Base-by-base conservation (phyloP, 176 grass and related monocot genomes). In the Phyllostachys edulis region DNA sequence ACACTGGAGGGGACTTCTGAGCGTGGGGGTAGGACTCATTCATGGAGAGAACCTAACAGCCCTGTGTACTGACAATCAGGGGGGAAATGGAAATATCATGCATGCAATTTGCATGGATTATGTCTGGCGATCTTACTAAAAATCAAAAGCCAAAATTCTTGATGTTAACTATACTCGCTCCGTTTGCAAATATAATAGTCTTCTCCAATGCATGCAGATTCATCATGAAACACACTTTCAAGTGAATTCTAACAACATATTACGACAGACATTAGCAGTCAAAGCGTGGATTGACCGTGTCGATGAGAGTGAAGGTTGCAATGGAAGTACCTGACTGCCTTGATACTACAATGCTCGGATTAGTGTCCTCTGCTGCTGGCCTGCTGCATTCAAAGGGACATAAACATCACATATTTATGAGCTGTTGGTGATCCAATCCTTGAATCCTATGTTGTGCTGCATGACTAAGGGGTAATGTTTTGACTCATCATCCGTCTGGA, bases 401-500 rank as follows among this genome's bases (percentile, higher is more conserved):
- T 67, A 63, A 46, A 70, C 67, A 23, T 15, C 54, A 38, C 13
- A 75, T 77, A 52, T 63, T 76, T 44, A 62, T 80, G 82, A 63
- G 17, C 0, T 26, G 21, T 54, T 70, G 62, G 41, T 80, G 41
- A 66, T 41, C 71, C 32, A 54, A 55, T 18, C 13, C 17, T 69
- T 72, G 13, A 63, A 83, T 23, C 20, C 44, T 20, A 40, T n/a
- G 23, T 21, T 44, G 64, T 77, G 34, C n/a, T 61, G 29, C 27
- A 79, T 13, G 8, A 29, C 55, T 9, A n/a, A 69, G n/a, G 41
- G 17, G 5, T 5, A 65, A 20, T 0, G 42, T 77, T 77, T 52
- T 62, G 63, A 76, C 51, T 60, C 60, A 64, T 4, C 12, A 27
- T 60, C 47, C 12, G 5, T 80, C 26, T 26, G 26, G 47, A 40